Evolutionary conservation across 805 yeast species (phyloP).

Genomic region (Ogataea kodamae): DNA sequence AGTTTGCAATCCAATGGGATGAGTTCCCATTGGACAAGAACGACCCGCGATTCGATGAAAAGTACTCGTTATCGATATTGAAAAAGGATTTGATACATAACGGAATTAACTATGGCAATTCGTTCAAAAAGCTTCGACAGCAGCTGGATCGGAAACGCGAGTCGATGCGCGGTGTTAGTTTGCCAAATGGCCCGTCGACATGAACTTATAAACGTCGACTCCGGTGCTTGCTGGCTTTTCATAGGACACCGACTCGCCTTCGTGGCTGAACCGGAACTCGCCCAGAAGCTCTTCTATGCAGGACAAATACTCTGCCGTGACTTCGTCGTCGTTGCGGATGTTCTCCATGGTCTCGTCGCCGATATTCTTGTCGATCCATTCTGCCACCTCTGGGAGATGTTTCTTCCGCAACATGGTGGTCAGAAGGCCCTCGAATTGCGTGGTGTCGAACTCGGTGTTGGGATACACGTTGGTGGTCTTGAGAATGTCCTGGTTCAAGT

Average conservation of each 20-base stretch:
- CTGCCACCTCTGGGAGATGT: slow-evolving; percentile 83
- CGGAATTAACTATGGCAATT: slow-evolving; percentile 37
- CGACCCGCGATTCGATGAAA: slow-evolving; percentile 42
- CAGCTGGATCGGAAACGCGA: slow-evolving; percentile 7
- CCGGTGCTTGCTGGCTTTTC: slow-evolving; percentile 23
- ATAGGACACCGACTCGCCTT: slow-evolving; percentile 43
- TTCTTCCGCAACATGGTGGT: slow-evolving; percentile 86
- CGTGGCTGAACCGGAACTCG: slow-evolving; percentile 58
- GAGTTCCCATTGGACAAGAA: slow-evolving; percentile 42
- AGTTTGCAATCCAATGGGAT: slow-evolving; percentile 57
- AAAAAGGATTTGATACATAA: slow-evolving; percentile 39
- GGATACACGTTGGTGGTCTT: slow-evolving; percentile 78
- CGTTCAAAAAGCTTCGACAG: slow-evolving; percentile 40
- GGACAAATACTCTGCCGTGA: slow-evolving; percentile 65
- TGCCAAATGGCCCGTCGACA: slow-evolving; percentile 36
- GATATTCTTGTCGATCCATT: slow-evolving; percentile 55
- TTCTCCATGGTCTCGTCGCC: slow-evolving; percentile 25
- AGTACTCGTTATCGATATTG: slow-evolving; percentile 21
- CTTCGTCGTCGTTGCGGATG: slow-evolving; percentile 49
- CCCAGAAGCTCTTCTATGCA: slow-evolving; percentile 51
- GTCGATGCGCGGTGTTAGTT: not conserved
- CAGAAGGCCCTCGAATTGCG: slow-evolving; percentile 75
- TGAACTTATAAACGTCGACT: slow-evolving; percentile 41
- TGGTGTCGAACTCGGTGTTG: slow-evolving; percentile 76
- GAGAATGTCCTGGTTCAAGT: slow-evolving; percentile 55